These are phyloP conservation scores for Diversispora epigaea DNA, from an alignment of 192 early-diverging fungal genomes.

Conservation along the genomic window DNA sequence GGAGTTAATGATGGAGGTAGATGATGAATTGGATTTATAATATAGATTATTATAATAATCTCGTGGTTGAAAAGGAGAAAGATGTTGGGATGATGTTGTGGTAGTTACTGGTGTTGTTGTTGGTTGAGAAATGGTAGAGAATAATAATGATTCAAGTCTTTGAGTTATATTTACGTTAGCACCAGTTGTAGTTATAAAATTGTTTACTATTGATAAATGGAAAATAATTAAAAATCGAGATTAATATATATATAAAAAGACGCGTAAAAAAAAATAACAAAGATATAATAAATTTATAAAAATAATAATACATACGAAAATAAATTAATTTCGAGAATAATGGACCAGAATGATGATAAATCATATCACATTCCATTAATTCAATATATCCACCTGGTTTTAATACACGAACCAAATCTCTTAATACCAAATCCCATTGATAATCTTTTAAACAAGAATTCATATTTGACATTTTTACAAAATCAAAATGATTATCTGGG, in stretches of 20 bases:
- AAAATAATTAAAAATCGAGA: not conserved
- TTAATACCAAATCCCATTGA: slow-evolving; percentile 36
- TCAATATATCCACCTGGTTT: slow-evolving; percentile 57
- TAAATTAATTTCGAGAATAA: not conserved
- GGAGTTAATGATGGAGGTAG: no score
- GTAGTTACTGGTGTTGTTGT: no score
- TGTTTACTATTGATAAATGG: not conserved
- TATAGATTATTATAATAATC: no score
- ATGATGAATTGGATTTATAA: no score
- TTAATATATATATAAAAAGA: not conserved
- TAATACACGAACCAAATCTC: slow-evolving; percentile 48
- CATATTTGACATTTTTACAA: slow-evolving; percentile 38
- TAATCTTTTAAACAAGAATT: slow-evolving; percentile 34
- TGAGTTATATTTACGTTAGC: not conserved
- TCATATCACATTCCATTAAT: slow-evolving; percentile 43
- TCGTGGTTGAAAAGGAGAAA: no score
- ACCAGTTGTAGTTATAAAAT: not conserved
- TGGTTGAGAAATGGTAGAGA: not conserved
- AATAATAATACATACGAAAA: not conserved
- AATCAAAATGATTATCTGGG: slow-evolving; percentile 46
- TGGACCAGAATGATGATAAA: slow-evolving; percentile 39
- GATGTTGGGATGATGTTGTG: no score
- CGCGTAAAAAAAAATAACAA: not conserved
- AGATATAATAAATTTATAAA: not conserved
- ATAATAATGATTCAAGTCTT: not conserved